These are phyloP conservation scores for Cicer judaicum DNA, from an alignment of 306 rosid genomes.

Conservation along the genomic window DNA sequence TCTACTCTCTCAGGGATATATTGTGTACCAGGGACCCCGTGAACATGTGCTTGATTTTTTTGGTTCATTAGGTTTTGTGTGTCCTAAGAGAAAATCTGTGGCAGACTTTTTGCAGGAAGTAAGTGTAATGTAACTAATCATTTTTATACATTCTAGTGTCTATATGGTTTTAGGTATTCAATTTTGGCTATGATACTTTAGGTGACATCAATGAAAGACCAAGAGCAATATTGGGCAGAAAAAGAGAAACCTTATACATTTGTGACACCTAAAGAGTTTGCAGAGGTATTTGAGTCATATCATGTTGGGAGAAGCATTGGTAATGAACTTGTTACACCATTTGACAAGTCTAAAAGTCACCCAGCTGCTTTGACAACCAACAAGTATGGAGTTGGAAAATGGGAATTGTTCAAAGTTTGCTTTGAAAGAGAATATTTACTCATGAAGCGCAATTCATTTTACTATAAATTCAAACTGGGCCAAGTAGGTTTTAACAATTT, in stretches of 20 bases:
- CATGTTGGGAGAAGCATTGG: slow-evolving; percentile 45
- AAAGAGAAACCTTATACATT: slow-evolving; percentile 50
- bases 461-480: slow-evolving; percentile 47
- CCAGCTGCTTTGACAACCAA: slow-evolving; percentile 54
- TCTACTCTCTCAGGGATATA: slow-evolving; percentile 54
- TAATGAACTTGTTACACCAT: slow-evolving; percentile 50
- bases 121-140: neutral
- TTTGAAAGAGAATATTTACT: slow-evolving; percentile 52
- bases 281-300: slow-evolving; percentile 53
- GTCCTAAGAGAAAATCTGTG: slow-evolving; percentile 59
- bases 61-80: slow-evolving; percentile 54
- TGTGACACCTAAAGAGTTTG: slow-evolving; percentile 51
- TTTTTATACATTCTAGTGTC: neutral
- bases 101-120: slow-evolving; percentile 70
- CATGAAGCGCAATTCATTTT: slow-evolving; percentile 54
- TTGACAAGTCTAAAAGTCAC: slow-evolving; percentile 56
- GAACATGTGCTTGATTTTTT: slow-evolving; percentile 56
- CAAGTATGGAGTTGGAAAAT: slow-evolving; percentile 46
- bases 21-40: slow-evolving; percentile 61
- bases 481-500: slow-evolving; percentile 41
- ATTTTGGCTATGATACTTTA: neutral
- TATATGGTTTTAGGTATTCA: neutral
- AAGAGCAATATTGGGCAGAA: slow-evolving; percentile 54
- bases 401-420: slow-evolving; percentile 52
- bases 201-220: slow-evolving; percentile 60